These are phyloP conservation scores for Schizochytrium sp. DNA, from an alignment of 108 stramenopile species.

Conservation along the genomic window DNA sequence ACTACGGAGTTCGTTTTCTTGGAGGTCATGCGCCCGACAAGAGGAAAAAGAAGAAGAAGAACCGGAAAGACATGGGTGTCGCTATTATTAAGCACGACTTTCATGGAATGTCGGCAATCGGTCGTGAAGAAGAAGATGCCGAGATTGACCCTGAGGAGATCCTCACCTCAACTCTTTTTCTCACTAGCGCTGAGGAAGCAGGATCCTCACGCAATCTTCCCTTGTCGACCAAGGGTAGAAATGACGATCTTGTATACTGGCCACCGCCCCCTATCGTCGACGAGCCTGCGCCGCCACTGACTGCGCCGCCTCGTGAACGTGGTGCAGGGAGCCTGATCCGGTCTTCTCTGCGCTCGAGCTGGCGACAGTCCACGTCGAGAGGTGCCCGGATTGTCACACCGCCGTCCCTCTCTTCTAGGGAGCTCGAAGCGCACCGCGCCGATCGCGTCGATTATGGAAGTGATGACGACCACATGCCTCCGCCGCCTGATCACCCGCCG, in stretches of 20 bases:
- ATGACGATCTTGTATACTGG: not conserved
- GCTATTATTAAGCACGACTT: not conserved
- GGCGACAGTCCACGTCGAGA: not conserved
- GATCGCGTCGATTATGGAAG: too few relatives aligned
- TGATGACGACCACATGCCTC: too few relatives aligned
- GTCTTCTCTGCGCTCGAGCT: too few relatives aligned
- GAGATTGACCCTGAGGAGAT: not conserved
- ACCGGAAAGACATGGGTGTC: not conserved
- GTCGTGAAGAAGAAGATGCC: not conserved
- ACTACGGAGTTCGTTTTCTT: not conserved
- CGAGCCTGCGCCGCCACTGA: not conserved
- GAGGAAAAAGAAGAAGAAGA: not conserved
- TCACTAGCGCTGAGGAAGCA: not conserved
- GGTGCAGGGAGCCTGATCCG: not conserved
- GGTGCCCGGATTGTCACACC: too few relatives aligned
- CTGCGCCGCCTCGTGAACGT: not conserved
- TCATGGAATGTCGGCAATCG: not conserved
- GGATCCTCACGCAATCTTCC: not conserved
- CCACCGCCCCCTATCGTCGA: not conserved
- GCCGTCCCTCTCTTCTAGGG: too few relatives aligned
- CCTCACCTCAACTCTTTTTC: not conserved
- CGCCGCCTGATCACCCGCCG: too few relatives aligned
- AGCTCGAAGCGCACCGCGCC: too few relatives aligned
- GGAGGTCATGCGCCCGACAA: not conserved
- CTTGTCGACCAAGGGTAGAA: not conserved